Conservation (phyloP, 164 flowering plant genomes). For the Protea cynaroides region DNA sequence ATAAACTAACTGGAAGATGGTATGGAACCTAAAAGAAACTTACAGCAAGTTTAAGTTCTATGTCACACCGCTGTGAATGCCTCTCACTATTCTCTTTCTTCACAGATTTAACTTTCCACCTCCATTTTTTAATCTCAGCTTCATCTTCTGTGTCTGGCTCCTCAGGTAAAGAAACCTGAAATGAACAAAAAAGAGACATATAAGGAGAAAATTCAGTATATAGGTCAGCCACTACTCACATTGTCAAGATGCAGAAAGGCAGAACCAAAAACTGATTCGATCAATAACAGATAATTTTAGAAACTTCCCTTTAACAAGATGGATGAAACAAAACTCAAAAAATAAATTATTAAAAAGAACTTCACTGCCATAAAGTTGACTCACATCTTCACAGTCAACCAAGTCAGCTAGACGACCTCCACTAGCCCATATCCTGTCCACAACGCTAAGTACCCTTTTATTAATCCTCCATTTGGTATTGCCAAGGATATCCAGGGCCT, state of each 20-base stretch:
- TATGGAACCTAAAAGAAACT: conserved; percentile 7
- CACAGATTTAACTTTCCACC: conserved; percentile 60
- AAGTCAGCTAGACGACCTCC: conserved; percentile 83
- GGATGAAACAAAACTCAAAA: conserved; percentile 1
- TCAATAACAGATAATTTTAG: background rate
- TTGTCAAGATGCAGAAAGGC: background rate
- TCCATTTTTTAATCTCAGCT: conserved; percentile 65
- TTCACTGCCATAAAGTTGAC: conserved; percentile 11
- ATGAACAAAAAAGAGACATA: background rate
- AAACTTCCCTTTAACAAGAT: background rate
- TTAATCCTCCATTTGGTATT: conserved; percentile 87
- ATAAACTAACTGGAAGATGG: background rate
- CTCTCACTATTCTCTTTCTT: conserved; percentile 82
- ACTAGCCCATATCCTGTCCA: conserved; percentile 89
- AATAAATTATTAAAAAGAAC: too few relatives aligned
- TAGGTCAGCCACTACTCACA: background rate
- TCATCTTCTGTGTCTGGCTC: conserved; percentile 84
- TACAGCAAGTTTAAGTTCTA: conserved; percentile 93
- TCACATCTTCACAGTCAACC: conserved; percentile 80
- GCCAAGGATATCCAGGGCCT: conserved; percentile 96
- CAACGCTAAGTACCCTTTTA: conserved; percentile 64
- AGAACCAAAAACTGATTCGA: background rate
- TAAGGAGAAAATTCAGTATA: background rate
- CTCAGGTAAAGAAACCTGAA: conserved; percentile 72
- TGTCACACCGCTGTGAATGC: conserved; percentile 85